Percentiles rank a stretch among this genome's conserved stretches.
phyloP scores from a whole-genome alignment of 73 alveolate species.

The Paramecium caudatum region DNA sequence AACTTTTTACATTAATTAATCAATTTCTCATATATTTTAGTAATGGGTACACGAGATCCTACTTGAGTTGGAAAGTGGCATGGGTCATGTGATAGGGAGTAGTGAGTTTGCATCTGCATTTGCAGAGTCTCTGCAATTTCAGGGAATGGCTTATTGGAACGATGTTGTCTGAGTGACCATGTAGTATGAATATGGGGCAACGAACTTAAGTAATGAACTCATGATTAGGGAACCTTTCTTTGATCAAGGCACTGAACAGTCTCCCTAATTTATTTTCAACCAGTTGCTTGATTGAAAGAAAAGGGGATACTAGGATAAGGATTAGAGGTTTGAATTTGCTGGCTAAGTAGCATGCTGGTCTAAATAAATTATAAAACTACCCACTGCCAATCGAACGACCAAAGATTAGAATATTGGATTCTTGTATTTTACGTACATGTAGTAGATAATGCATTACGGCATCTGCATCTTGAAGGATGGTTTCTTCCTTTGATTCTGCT shows the following conservation, averaged over 20 bases:
- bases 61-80: neutral
- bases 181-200: slow-evolving; percentile 80
- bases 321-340: slow-evolving; percentile 80
- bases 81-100: slow-evolving; percentile 51
- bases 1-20: too few relatives aligned
- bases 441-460: slow-evolving; percentile 81
- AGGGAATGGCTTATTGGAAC: slow-evolving; percentile 83
- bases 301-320: slow-evolving; percentile 91
- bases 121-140: slow-evolving; percentile 7
- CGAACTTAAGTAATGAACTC: slow-evolving; percentile 64
- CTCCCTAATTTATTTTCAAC: slow-evolving; percentile 61
- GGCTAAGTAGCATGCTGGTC: slow-evolving; percentile 86
- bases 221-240: slow-evolving; percentile 54
- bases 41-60: neutral
- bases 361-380: neutral
- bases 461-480: slow-evolving; percentile 86
- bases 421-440: slow-evolving; percentile 56
- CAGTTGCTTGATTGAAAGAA: slow-evolving; percentile 87
- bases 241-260: neutral
- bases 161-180: slow-evolving; percentile 82
- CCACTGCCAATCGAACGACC: slow-evolving; percentile 92
- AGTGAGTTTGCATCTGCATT: neutral
- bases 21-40: slow-evolving; percentile 32
- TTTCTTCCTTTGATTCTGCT: slow-evolving; percentile 83
- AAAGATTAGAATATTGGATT: slow-evolving; percentile 77